These are phyloP conservation scores for Phytophthora pseudosyringae DNA, from an alignment of 352 stramenopile species.

Conservation along the genomic window DNA sequence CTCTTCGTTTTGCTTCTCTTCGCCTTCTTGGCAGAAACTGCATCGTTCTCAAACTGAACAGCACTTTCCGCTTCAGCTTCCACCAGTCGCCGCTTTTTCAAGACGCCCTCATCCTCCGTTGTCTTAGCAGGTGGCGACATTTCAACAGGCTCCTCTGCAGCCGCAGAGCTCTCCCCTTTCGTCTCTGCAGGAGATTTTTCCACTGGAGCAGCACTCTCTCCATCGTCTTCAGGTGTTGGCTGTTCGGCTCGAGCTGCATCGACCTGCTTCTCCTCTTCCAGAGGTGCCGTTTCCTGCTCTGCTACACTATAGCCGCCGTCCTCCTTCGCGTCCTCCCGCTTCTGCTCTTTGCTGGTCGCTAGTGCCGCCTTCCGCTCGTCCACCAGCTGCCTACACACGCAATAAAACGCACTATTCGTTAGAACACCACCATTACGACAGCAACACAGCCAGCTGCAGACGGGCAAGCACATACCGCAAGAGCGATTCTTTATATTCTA, in stretches of 20 bases:
- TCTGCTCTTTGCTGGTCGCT: slow-evolving; percentile 25
- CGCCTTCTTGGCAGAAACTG: slow-evolving; percentile 16
- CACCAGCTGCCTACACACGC: slow-evolving; percentile 58
- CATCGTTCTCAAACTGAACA: slow-evolving; percentile 9
- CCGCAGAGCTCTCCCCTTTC: slow-evolving; percentile 12
- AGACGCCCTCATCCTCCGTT: slow-evolving; percentile 13
- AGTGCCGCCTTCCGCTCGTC: slow-evolving; percentile 57
- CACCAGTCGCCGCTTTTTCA: slow-evolving; percentile 40
- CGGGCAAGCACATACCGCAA: slow-evolving; percentile 53
- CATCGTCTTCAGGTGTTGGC: slow-evolving; percentile 4
- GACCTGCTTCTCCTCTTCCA: slow-evolving; percentile 3
- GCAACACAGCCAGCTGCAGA: neutral
- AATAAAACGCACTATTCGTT: slow-evolving; percentile 3
- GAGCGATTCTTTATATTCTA: slow-evolving; percentile 76
- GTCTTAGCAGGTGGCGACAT: slow-evolving; percentile 5
- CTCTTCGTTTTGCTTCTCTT: slow-evolving; percentile 24
- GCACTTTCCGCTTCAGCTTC: slow-evolving; percentile 14
- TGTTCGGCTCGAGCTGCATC: slow-evolving; percentile 6
- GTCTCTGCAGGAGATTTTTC: slow-evolving; percentile 17
- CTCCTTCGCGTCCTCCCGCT: slow-evolving; percentile 5
- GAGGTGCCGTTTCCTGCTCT: slow-evolving; percentile 13
- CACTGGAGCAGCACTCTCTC: neutral
- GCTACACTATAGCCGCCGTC: slow-evolving; percentile 35
- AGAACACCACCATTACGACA: slow-evolving; percentile 1
- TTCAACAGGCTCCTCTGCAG: slow-evolving; percentile 15